These are phyloP conservation scores for Aureobasidium sp. DNA, from an alignment of 2,329 filamentous ascomycete species.

Conservation along the genomic window DNA sequence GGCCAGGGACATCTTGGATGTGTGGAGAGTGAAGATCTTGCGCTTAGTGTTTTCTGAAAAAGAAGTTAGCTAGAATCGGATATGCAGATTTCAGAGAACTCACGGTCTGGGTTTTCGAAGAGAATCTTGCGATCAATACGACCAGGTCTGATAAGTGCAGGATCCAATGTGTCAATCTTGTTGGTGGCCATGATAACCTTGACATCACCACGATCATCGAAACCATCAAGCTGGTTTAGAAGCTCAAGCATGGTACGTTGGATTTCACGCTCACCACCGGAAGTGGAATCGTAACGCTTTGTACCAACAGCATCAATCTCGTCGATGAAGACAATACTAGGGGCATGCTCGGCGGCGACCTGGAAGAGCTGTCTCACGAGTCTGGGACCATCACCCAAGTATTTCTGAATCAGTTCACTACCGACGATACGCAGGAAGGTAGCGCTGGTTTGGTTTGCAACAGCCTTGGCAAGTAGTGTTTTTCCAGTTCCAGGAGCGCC, in stretches of 20 bases:
- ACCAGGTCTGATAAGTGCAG: constrained; percentile 88
- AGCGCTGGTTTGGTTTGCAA: constrained; percentile 97
- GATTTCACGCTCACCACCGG: constrained; percentile 92
- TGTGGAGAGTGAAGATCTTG: constrained; percentile 98
- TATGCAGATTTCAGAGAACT: constrained; percentile 21
- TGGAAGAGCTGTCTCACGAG: constrained; percentile 94
- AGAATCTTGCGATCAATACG: constrained; percentile 98
- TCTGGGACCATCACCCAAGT: constrained; percentile 89
- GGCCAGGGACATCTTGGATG: constrained; percentile 94
- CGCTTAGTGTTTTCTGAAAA: constrained; percentile 76
- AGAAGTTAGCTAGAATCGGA: constrained; percentile 29
- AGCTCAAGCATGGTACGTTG: constrained; percentile 98
- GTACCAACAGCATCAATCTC: constrained; percentile 99
- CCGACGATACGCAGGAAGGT: constrained; percentile 97
- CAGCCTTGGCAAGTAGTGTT: constrained; percentile 89
- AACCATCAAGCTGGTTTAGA: constrained; percentile 95
- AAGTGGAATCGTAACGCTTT: constrained; percentile 96
- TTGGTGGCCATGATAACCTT: constrained; percentile 99
- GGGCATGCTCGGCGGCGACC: constrained; percentile 90
- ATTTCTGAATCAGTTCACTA: constrained; percentile 97
- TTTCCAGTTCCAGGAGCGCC: constrained; percentile 96
- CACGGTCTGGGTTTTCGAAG: constrained; percentile 63
- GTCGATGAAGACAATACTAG: constrained; percentile 97
- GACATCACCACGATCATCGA: constrained; percentile 96
- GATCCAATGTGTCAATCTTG: constrained; percentile 97